Evolutionary conservation across 257 asterid genomes (phyloP).

Genomic region (Gentiana dahurica): DNA sequence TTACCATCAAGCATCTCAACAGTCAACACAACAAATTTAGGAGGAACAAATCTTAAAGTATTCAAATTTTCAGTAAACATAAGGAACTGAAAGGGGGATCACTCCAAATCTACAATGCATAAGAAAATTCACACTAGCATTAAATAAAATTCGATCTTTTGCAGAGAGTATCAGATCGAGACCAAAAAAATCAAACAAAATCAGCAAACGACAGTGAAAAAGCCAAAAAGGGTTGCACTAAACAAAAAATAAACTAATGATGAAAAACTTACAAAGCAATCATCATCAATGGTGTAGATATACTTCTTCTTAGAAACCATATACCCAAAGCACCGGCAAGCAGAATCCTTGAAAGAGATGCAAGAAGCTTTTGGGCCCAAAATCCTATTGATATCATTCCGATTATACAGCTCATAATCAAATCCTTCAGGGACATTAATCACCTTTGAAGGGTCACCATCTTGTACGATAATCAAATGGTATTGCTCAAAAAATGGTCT

Average conservation of each 20-base stretch:
- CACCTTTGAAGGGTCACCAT: constrained; percentile 55
- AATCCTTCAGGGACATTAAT: constrained; percentile 62
- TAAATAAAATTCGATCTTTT: not conserved
- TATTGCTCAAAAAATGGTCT: constrained; percentile 60
- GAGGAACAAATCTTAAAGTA: no score
- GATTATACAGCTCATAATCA: constrained; percentile 60
- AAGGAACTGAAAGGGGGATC: no score
- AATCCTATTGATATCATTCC: constrained; percentile 56
- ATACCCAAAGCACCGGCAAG: constrained; percentile 73
- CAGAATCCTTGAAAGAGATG: constrained; percentile 74
- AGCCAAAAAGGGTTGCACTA: not conserved
- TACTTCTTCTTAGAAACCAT: constrained; percentile 76
- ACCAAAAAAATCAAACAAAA: not conserved
- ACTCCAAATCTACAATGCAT: not conserved
- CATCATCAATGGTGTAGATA: constrained; percentile 68
- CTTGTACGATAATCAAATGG: constrained; percentile 67
- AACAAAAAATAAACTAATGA: not conserved
- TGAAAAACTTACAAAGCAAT: constrained; percentile 48
- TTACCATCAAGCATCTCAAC: no score
- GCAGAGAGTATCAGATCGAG: constrained; percentile 9
- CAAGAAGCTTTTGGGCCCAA: constrained; percentile 66
- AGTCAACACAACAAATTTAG: no score
- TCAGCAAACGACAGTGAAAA: not conserved
- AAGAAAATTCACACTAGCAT: not conserved
- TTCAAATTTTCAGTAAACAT: no score